These are phyloP conservation scores for Verticillium albo-atrum DNA, from an alignment of 2,329 filamentous ascomycete genomes.

Conservation along the genomic window DNA sequence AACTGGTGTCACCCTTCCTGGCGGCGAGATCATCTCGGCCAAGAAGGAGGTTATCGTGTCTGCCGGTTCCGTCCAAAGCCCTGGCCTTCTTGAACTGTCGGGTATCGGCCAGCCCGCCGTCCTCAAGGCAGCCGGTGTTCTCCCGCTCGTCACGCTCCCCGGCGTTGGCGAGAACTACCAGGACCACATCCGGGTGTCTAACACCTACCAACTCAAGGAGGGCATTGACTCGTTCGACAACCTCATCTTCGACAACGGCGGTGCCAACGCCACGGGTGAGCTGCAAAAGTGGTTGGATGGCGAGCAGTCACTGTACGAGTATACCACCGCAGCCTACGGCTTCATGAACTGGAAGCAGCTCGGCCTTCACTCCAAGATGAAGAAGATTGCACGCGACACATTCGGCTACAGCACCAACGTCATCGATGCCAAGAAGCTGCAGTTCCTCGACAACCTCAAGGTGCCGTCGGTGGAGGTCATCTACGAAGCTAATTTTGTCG, in stretches of 20 bases:
- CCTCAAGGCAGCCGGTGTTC: slow-evolving; percentile 30
- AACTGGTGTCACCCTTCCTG: slow-evolving; percentile 1
- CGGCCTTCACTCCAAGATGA: slow-evolving; percentile 14
- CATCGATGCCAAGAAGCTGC: slow-evolving; percentile 32
- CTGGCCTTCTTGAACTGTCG: slow-evolving; percentile 25
- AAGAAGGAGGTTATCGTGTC: slow-evolving; percentile 9
- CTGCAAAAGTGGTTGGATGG: slow-evolving; percentile 28
- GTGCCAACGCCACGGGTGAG: slow-evolving; percentile 28
- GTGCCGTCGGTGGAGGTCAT: slow-evolving; percentile 23
- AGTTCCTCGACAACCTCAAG: slow-evolving; percentile 26
- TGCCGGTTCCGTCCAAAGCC: slow-evolving; percentile 8
- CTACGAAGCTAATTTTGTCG: slow-evolving; percentile 23
- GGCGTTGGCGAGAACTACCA: slow-evolving; percentile 44
- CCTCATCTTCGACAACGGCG: slow-evolving; percentile 14
- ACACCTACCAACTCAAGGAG: slow-evolving; percentile 18
- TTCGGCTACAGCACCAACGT: slow-evolving; percentile 19
- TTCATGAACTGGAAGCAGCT: slow-evolving; percentile 36
- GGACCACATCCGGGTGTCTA: slow-evolving; percentile 33
- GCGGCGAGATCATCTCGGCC: slow-evolving; percentile 2
- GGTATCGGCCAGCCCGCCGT: slow-evolving; percentile 27
- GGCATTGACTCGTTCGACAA: slow-evolving; percentile 22
- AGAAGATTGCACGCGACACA: slow-evolving; percentile 25
- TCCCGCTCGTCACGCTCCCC: slow-evolving; percentile 32
- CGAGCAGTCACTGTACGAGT: slow-evolving; percentile 28
- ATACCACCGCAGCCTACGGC: slow-evolving; percentile 29